These are phyloP conservation scores for Russula virescens DNA, from an alignment of 768 basidiomycete species.

Conservation along the genomic window DNA sequence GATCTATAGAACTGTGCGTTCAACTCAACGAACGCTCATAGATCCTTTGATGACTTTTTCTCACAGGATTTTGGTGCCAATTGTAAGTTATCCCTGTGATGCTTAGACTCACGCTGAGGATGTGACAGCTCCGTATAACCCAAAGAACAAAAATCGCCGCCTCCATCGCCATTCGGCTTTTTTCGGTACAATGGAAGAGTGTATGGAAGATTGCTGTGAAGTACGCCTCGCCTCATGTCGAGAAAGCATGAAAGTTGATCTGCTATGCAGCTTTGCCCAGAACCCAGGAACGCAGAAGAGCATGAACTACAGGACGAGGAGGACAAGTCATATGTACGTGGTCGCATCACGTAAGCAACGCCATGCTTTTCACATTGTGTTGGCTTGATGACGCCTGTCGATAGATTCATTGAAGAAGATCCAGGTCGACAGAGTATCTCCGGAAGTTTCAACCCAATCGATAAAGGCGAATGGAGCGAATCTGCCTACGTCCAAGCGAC, in stretches of 20 bases:
- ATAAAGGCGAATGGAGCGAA: conserved; percentile 59
- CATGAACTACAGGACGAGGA: conserved; percentile 46
- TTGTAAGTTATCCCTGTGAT: conserved; percentile 41
- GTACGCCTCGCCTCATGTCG: conserved; percentile 28
- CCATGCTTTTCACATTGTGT: neutral
- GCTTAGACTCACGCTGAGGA: neutral
- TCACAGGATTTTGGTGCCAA: conserved; percentile 43
- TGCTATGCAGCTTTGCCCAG: conserved; percentile 43
- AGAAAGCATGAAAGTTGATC: neutral
- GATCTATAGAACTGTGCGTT: conserved; percentile 49
- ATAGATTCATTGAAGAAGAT: conserved; percentile 53
- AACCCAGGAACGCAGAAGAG: conserved; percentile 52
- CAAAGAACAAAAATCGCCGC: conserved; percentile 53
- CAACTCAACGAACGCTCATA: neutral
- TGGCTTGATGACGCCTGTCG: neutral
- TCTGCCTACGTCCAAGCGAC: conserved; percentile 53
- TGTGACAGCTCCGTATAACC: conserved; percentile 49
- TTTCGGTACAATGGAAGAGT: conserved; percentile 53
- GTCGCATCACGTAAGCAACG: conserved; percentile 13
- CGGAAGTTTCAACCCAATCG: conserved; percentile 61
- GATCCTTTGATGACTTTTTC: conserved; percentile 9
- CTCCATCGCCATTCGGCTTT: conserved; percentile 62
- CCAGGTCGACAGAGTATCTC: conserved; percentile 57
- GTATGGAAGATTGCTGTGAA: conserved; percentile 58
- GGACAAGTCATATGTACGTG: conserved; percentile 48